Conservation (phyloP, 1,284 basidiomycete genomes). For the Leccinum griseonigrum region DNA sequence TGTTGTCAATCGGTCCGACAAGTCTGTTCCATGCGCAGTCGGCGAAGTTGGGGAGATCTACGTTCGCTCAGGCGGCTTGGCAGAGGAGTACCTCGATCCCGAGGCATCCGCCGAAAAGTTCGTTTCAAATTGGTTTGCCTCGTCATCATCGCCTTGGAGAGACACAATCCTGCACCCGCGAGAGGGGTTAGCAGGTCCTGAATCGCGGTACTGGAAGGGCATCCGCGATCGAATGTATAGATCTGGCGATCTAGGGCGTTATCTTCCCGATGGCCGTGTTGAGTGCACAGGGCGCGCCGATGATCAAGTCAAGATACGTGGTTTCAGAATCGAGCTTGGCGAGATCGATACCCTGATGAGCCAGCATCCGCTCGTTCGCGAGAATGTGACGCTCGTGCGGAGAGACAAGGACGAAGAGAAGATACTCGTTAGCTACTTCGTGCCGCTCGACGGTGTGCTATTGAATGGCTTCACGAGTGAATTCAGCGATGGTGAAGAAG, state of each 20-base stretch:
- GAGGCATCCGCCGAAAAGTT: slow-evolving; percentile 90
- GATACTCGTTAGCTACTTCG: slow-evolving; percentile 97
- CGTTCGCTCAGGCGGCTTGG: slow-evolving; percentile 93
- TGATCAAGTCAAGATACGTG: slow-evolving; percentile 99
- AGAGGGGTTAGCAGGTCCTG: slow-evolving; percentile 59
- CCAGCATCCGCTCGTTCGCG: slow-evolving; percentile 89
- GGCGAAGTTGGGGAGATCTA: slow-evolving; percentile 99
- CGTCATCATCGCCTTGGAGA: slow-evolving; percentile 46
- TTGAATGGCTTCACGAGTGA: slow-evolving; percentile 79
- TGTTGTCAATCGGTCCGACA: slow-evolving; percentile 93
- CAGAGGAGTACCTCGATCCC: slow-evolving; percentile 92
- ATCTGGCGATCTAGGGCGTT: slow-evolving; percentile 95
- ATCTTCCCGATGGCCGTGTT: slow-evolving; percentile 90
- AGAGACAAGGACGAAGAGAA: slow-evolving; percentile 99
- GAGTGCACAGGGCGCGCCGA: slow-evolving; percentile 98
- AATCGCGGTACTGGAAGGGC: slow-evolving; percentile 90
- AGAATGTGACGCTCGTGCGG: slow-evolving; percentile 96
- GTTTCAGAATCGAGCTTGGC: slow-evolving; percentile 98
- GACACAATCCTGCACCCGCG: slow-evolving; percentile 73
- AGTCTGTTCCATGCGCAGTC: slow-evolving; percentile 86
- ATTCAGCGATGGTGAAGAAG: slow-evolving; percentile 60
- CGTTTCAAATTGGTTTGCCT: slow-evolving; percentile 88
- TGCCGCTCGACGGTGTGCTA: slow-evolving; percentile 77
- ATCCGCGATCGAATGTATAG: slow-evolving; percentile 98
- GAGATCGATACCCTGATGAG: slow-evolving; percentile 98